A percentile compares a stretch with the other conserved stretches of the same genome.
phyloP scores from a whole-genome alignment of 305 asterid species.

The Plantago coronopus region DNA sequence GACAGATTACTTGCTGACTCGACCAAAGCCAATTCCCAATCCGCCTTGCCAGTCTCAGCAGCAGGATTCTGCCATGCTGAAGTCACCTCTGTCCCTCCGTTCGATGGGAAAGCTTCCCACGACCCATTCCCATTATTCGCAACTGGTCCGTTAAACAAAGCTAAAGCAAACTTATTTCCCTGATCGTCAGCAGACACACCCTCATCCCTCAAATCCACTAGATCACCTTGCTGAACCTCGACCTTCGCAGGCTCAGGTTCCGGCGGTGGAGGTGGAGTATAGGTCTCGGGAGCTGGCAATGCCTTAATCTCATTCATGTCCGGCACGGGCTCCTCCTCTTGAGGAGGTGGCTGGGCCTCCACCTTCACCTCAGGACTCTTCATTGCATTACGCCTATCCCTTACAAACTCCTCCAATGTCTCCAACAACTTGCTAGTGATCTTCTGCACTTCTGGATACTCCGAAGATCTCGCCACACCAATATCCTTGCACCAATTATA shows the following conservation, averaged over 20 bases:
- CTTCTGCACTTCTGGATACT: conserved; percentile 79
- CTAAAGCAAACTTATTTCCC: conserved; percentile 79
- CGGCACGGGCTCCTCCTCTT: conserved; percentile 54
- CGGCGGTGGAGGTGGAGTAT: conserved; percentile 58
- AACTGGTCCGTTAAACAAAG: conserved; percentile 72
- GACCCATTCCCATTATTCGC: conserved; percentile 54
- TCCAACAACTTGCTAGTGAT: conserved; percentile 75
- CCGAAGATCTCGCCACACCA: conserved; percentile 70
- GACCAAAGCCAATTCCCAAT: conserved; percentile 87
- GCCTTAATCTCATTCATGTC: conserved; percentile 83
- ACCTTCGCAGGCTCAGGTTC: conserved; percentile 63
- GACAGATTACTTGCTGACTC: conserved; percentile 74
- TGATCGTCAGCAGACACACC: conserved; percentile 80
- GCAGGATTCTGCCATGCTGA: conserved; percentile 98
- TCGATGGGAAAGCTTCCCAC: conserved; percentile 80
- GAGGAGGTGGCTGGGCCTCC: conserved; percentile 36
- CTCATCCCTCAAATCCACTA: conserved; percentile 80
- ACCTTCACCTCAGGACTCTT: conserved; percentile 76
- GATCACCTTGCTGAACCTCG: conserved; percentile 42
- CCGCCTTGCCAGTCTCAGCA: conserved; percentile 75
- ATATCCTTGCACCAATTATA: conserved; percentile 81
- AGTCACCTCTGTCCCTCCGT: conserved; percentile 59
- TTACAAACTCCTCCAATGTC: conserved; percentile 85
- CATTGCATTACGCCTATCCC: conserved; percentile 70
- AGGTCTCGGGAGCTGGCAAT: conserved; percentile 68